Base-by-base conservation (phyloP, 2,329 filamentous ascomycete genomes). In the Alternaria postmessia region DNA sequence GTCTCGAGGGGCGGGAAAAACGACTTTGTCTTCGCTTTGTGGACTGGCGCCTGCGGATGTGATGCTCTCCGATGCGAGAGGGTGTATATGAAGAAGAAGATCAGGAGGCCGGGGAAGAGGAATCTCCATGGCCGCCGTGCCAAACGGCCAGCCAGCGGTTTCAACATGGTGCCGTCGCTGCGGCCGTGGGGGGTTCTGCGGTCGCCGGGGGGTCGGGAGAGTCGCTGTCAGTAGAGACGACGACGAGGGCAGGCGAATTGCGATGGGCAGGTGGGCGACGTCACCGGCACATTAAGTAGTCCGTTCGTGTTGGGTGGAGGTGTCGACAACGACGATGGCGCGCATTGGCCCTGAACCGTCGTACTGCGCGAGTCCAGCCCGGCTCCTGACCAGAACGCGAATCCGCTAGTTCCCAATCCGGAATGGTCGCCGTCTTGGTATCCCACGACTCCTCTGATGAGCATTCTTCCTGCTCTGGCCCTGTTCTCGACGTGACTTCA, bases 1-100 rank as follows among this genome's bases (percentile, higher is more conserved):
- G 68, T 62, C 63, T 69, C 70, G 51, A 77, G 71, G 43, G 75
- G 75, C 47, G 75, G 75, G 67, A 78, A 78, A 68, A 75, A 78
- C 47, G 69, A 72, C 66, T 76, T 77, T 16, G 75, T 78, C 61
- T 72, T 72, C 43, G 65, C 66, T 51, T 63, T 63, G 64, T 75
- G 73, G 34, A 71, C 69, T 8, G 68, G 65, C 51, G 62, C 65
- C 36, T 54, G 46, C 26, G 59, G 42, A 51, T 38, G 51, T 4
- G 61, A 62, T 12, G 62, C 54, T 49, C 69, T 68, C 51, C 70
- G 67, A 36, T 69, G 72, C 39, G 72, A 67, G 44, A 78, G 66
- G 2, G 72, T 66, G 63, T 70, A 69, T 46, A 68, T 65, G 58
- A 75, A 72, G 64, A 76, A 71, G 68, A 75, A 68, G 24, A 78